Evolutionary conservation across 345 rosid species (phyloP).

Genomic region (Noccaea caerulescens): DNA sequence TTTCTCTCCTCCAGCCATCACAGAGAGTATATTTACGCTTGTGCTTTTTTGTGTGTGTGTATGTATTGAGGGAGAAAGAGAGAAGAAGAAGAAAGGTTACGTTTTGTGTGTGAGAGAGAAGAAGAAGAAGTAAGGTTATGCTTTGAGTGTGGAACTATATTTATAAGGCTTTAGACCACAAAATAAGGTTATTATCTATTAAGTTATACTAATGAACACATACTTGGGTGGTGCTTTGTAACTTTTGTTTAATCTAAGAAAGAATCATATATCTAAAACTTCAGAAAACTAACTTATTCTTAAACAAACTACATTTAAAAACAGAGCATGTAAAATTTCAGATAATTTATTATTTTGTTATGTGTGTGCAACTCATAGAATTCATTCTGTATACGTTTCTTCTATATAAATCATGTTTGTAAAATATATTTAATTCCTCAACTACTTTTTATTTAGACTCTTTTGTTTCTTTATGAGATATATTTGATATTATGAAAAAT

Average conservation of each 20-base stretch:
- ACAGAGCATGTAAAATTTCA: not conserved
- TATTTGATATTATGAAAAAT: conserved; percentile 4
- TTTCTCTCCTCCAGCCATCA: conserved; percentile 50
- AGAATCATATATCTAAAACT: conserved; percentile 6
- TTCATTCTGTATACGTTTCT: conserved; percentile 33
- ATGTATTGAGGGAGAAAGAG: conserved; percentile 2
- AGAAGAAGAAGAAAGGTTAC: conserved; percentile 25
- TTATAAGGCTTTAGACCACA: conserved; percentile 36
- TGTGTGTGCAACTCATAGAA: not conserved
- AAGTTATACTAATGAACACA: conserved; percentile 15
- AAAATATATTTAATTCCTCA: not conserved
- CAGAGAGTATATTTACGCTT: conserved; percentile 4
- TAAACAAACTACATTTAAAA: conserved; percentile 4
- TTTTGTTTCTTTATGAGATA: conserved; percentile 9
- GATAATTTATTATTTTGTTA: too few species aligned
- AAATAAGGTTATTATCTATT: not conserved
- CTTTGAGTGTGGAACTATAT: conserved; percentile 35
- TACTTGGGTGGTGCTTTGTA: conserved; percentile 7
- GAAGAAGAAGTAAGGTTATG: conserved; percentile 33
- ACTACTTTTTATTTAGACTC: conserved; percentile 32
- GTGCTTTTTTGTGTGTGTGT: conserved; percentile 5
- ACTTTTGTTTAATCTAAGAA: conserved; percentile 2
- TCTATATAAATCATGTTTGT: conserved; percentile 11
- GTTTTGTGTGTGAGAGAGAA: conserved; percentile 34
- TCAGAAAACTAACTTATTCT: not conserved